These are phyloP conservation scores for Torulaspora gathmanii DNA, from an alignment of 805 yeast genomes.

Conservation along the genomic window DNA sequence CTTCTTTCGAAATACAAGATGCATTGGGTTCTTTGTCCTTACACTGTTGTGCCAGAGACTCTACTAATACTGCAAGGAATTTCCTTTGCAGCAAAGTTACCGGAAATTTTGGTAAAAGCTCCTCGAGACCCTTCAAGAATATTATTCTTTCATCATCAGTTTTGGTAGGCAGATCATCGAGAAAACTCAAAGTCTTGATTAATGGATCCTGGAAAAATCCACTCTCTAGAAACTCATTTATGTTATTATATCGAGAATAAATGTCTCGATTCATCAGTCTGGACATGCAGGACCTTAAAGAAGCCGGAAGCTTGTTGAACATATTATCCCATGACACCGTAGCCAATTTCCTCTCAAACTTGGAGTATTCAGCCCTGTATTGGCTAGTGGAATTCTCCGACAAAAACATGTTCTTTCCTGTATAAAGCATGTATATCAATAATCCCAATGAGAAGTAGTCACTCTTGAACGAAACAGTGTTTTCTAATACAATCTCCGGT, in stretches of 20 bases:
- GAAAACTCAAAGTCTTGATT: constrained; percentile 69
- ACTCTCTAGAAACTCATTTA: constrained; percentile 57
- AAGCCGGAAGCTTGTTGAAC: constrained; percentile 56
- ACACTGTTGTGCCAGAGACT: constrained; percentile 40
- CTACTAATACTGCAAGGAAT: constrained; percentile 64
- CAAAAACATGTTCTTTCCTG: constrained; percentile 45
- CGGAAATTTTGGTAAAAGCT: constrained; percentile 55
- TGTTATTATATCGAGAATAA: constrained; percentile 51
- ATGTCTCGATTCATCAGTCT: constrained; percentile 50
- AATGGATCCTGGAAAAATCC: constrained; percentile 78
- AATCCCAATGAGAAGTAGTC: constrained; percentile 86
- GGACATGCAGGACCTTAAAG: constrained; percentile 44
- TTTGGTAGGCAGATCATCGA: constrained; percentile 81
- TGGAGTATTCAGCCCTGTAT: constrained; percentile 52
- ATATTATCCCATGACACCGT: constrained; percentile 37
- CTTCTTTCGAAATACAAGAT: constrained; percentile 36
- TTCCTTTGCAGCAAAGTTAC: constrained; percentile 56
- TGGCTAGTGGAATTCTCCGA: constrained; percentile 54
- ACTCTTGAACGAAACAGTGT: constrained; percentile 56
- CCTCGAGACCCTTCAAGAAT: constrained; percentile 61
- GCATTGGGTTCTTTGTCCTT: constrained; percentile 39
- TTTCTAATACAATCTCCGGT: constrained; percentile 75
- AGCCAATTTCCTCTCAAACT: constrained; percentile 45
- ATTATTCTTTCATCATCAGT: constrained; percentile 58
- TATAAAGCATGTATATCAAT: constrained; percentile 65